Evolutionary conservation across 106 monocot genomes (phyloP).

Genomic region (Dioscorea alata): DNA sequence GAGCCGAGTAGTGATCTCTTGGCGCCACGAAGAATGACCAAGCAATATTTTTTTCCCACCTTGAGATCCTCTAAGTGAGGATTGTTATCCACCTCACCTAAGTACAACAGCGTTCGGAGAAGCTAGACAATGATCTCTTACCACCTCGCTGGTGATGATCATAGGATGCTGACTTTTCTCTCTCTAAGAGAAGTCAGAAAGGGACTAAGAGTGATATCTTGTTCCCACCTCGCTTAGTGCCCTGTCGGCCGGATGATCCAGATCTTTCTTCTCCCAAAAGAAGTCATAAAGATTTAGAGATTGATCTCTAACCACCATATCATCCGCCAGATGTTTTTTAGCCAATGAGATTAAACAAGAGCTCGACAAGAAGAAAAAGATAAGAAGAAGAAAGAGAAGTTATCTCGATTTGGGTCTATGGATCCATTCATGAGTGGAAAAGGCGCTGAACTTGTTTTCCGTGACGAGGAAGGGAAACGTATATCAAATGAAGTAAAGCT

Average conservation of each 20-base stretch:
- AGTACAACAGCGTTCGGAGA: too few species aligned
- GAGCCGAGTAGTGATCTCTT: slow-evolving; percentile 10
- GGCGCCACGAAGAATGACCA: slow-evolving; percentile 6
- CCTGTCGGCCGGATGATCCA: background rate
- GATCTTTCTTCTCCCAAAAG: slow-evolving; percentile 28
- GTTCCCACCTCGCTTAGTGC: background rate
- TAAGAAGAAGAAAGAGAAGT: slow-evolving; percentile 51
- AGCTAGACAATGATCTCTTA: background rate
- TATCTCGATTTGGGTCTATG: slow-evolving; percentile 45
- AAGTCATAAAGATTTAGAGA: slow-evolving; percentile 9
- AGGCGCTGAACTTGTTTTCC: slow-evolving; percentile 63
- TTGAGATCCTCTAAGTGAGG: background rate
- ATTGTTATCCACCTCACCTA: too few species aligned
- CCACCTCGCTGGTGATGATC: slow-evolving; percentile 1
- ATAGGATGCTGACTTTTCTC: slow-evolving; percentile 21
- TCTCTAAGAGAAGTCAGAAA: slow-evolving; percentile 16
- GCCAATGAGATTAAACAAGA: slow-evolving; percentile 44
- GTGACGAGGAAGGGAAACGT: slow-evolving; percentile 58
- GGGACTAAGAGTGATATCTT: background rate
- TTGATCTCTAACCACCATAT: slow-evolving; percentile 10
- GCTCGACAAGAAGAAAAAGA: too few species aligned
- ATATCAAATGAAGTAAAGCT: slow-evolving; percentile 53
- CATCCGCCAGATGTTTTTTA: slow-evolving; percentile 39
- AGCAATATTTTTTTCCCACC: too few species aligned
- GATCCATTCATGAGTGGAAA: slow-evolving; percentile 52